phyloP scores from a whole-genome alignment of 768 basidiomycete genomes.

The Phylloporus scabripes region DNA sequence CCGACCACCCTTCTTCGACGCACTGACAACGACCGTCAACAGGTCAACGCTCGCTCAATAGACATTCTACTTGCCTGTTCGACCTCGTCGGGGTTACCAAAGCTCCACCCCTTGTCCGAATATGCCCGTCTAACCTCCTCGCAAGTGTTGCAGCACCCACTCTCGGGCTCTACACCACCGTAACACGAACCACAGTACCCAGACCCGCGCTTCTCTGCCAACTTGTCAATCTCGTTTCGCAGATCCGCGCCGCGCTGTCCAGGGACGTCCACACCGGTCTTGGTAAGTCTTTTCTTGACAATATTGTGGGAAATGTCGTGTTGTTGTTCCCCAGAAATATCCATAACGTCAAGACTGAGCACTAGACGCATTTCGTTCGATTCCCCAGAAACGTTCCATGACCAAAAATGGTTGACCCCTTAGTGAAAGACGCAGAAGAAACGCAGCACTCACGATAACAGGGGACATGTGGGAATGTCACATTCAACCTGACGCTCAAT shows the following conservation, averaged over 20 bases:
- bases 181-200: slow-evolving; percentile 95
- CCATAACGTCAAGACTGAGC: slow-evolving; percentile 94
- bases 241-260: slow-evolving; percentile 56
- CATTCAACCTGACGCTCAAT: slow-evolving; percentile 82
- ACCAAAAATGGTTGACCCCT: background rate
- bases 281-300: slow-evolving; percentile 71
- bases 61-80: slow-evolving; percentile 67
- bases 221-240: slow-evolving; percentile 81
- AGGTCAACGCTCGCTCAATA: background rate
- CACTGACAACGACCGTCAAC: slow-evolving; percentile 52
- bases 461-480: slow-evolving; percentile 95
- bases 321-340: slow-evolving; percentile 95
- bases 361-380: slow-evolving; percentile 45
- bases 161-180: slow-evolving; percentile 69
- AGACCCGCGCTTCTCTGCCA: slow-evolving; percentile 52
- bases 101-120: slow-evolving; percentile 92
- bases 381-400: background rate
- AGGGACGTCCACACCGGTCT: slow-evolving; percentile 52
- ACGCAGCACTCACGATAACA: slow-evolving; percentile 76
- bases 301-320: slow-evolving; percentile 87
- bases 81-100: slow-evolving; percentile 81
- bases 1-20: slow-evolving; percentile 89
- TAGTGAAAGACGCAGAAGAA: background rate
- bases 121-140: slow-evolving; percentile 92
- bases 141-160: slow-evolving; percentile 93